Evolutionary conservation across 78 protist species (phyloP).

Genomic region (Chrysochromulina parva): DNA sequence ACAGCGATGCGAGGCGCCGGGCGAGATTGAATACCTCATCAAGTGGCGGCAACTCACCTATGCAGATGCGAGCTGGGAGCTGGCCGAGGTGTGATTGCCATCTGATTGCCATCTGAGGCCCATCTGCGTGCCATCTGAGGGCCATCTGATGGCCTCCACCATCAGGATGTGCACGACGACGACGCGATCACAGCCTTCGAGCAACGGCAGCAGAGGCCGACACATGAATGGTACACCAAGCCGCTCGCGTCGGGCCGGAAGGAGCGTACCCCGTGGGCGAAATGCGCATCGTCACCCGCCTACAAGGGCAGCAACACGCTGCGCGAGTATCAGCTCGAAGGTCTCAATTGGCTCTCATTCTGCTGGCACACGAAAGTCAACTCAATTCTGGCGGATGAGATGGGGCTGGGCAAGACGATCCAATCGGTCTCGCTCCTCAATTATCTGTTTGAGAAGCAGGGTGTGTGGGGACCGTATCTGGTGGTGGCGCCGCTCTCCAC

Average conservation of each 20-base stretch:
- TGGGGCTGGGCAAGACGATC: constrained; percentile 87
- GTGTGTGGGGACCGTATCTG: constrained; percentile 84
- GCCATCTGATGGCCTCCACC: no score
- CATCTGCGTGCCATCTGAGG: no score
- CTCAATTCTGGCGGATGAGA: constrained; percentile 76
- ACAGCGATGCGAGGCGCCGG: no score
- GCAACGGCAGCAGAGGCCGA: background rate
- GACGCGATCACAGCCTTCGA: background rate
- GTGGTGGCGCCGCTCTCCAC: constrained; percentile 92
- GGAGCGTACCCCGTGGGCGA: constrained; percentile 40
- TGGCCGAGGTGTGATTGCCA: background rate
- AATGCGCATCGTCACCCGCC: constrained; percentile 14
- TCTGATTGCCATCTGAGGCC: no score
- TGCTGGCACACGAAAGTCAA: constrained; percentile 36
- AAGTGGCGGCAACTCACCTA: background rate
- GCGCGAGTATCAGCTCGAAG: constrained; percentile 91
- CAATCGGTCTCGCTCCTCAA: constrained; percentile 52
- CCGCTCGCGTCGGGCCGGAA: background rate
- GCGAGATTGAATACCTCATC: background rate
- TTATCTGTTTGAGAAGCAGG: background rate
- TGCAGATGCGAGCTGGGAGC: background rate
- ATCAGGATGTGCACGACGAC: background rate
- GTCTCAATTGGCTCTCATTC: constrained; percentile 66
- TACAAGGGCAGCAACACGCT: constrained; percentile 49
- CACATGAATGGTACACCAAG: no score